Conservation (phyloP, 2,329 filamentous ascomycete genomes). For the Colletotrichum sp. region DNA sequence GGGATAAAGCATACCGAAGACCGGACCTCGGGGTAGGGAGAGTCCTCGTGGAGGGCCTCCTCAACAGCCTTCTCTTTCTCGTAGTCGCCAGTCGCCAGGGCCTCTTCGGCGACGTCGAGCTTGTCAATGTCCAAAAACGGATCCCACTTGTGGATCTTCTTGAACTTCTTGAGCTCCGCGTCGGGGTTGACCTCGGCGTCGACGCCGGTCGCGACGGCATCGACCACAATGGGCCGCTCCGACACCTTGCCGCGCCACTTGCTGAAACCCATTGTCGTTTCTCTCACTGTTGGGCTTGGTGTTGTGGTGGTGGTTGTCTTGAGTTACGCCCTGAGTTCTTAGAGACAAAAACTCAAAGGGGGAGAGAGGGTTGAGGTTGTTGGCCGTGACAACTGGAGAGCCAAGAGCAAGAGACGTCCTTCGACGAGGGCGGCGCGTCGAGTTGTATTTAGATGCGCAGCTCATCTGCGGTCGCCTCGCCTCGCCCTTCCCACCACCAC, state of each 20-base stretch:
- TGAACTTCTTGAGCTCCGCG: conserved; percentile 43
- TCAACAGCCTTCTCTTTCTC: conserved; percentile 52
- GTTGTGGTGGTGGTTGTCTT: background rate
- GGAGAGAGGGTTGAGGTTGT: background rate
- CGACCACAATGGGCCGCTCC: conserved; percentile 42
- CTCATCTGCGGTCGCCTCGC: background rate
- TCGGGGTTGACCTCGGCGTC: conserved; percentile 45
- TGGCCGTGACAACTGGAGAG: background rate
- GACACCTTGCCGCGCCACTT: conserved; percentile 48
- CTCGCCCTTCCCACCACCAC: background rate
- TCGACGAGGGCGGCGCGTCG: background rate
- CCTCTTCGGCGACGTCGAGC: conserved; percentile 55
- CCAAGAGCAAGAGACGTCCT: background rate
- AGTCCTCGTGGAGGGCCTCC: conserved; percentile 55
- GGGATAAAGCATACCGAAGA: conserved; percentile 28
- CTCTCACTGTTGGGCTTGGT: background rate
- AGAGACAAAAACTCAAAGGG: conserved; percentile 7
- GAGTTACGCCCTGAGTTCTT: background rate
- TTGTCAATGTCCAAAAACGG: conserved; percentile 60
- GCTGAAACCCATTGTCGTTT: conserved; percentile 35
- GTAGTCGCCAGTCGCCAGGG: conserved; percentile 46
- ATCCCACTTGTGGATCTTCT: conserved; percentile 59
- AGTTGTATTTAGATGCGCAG: conserved; percentile 14
- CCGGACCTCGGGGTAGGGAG: conserved; percentile 57
- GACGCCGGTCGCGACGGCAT: conserved; percentile 40